These are phyloP conservation scores for Claviceps africana DNA, from an alignment of 2,329 filamentous ascomycete species.

Conservation along the genomic window DNA sequence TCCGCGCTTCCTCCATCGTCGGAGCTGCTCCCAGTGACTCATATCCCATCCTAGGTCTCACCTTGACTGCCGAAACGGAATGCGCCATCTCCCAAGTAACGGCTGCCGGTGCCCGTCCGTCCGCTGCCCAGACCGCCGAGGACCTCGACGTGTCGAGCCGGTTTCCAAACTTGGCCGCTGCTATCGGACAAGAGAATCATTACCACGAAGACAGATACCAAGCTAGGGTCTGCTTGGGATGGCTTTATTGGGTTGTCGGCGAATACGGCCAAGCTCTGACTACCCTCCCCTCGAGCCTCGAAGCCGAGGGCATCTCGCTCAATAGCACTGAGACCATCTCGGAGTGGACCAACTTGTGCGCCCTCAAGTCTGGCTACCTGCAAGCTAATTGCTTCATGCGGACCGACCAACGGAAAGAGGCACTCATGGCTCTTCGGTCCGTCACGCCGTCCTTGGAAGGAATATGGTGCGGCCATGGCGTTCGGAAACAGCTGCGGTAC, in stretches of 20 bases:
- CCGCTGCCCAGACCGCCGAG: conserved; percentile 26
- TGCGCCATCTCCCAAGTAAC: conserved; percentile 45
- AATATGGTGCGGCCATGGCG: conserved; percentile 34
- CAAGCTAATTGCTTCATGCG: conserved; percentile 50
- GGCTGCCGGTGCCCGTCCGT: conserved; percentile 24
- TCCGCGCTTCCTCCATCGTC: too few species aligned
- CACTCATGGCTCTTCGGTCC: conserved; percentile 51
- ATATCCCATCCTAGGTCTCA: conserved; percentile 48
- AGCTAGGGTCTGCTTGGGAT: conserved; percentile 69
- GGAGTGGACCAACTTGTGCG: conserved; percentile 72
- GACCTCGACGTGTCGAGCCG: conserved; percentile 32
- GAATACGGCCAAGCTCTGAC: conserved; percentile 50
- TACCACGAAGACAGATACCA: conserved; percentile 53
- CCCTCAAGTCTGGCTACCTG: conserved; percentile 65
- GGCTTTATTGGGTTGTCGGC: conserved; percentile 67
- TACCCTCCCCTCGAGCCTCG: conserved; percentile 50
- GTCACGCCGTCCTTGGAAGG: conserved; percentile 48
- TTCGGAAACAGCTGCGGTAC: conserved; percentile 52
- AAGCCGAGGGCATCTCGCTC: conserved; percentile 37
- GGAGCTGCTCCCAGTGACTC: too few species aligned
- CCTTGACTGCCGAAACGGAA: conserved; percentile 57
- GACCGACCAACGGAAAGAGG: conserved; percentile 37
- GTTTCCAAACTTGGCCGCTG: conserved; percentile 37
- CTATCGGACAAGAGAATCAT: conserved; percentile 42
- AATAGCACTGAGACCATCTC: conserved; percentile 40